Base-by-base conservation (phyloP, 352 stramenopile species). In the Phytophthora fragariaefolia region DNA sequence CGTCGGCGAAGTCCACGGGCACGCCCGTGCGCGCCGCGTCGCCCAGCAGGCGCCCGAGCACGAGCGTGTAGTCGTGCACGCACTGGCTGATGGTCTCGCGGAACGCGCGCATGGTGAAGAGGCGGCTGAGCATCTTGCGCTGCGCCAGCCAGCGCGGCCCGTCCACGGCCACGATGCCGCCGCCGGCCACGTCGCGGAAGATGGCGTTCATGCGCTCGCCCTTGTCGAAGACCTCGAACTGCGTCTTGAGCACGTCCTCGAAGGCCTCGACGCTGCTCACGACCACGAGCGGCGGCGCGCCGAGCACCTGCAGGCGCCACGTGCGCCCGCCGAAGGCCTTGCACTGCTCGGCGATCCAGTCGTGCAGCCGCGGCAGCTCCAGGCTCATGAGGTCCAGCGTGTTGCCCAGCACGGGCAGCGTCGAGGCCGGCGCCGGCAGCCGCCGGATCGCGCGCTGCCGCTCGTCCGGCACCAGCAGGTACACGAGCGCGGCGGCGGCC, bases 191-290 rank as follows among this genome's bases (percentile, higher is more conserved):
- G 56, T 89, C 74, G 0, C 53, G 36, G 20, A 91, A 77, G 24
- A 80, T 77, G n/a, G 40, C 28, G 38, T 71, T 69, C 58, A 87
- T 79, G 18, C 58, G 68, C 1, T 72, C 45, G 17, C 83, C 83
- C 58, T 94, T 93, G 28, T 79, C 77, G 45, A 91, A 94, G 22
- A 83, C 81, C 46, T 86, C 69, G 68, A 93, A 94, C 45, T 91
- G 71, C 18, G 71, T 80, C 60, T 83, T 79, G 5, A 81, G 52
- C 23, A 83, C 65, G 47, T 85, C 77, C 32, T 85, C 74, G 42
- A 83, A 82, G 30, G 36, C 50, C 28, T 80, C 69, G 43, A 73
- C 58, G 30, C 60, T 73, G 63, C 69, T 71, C 7, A 85, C 40
- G 22, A 85, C 74, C 42, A 83, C 69, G 13, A 79, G 52, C 18